Conservation (phyloP, 768 basidiomycete species). For the Tubosaeta sp. region DNA sequence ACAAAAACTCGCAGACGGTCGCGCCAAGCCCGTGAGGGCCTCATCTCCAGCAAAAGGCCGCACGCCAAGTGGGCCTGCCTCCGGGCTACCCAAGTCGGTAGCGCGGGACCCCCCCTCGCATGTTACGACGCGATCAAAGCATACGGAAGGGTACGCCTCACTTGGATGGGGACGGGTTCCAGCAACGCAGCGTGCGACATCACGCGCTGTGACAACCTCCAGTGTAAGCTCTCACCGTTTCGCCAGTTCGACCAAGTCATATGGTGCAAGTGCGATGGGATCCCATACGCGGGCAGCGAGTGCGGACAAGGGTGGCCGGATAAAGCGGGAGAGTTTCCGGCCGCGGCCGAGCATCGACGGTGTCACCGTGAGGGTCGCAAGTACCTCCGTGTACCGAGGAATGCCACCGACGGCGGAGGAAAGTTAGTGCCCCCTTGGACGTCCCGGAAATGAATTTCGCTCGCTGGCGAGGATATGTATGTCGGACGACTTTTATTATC, state of each 20-base stretch:
- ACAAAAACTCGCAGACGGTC: conserved; percentile 48
- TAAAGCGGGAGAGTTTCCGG: conserved; percentile 75
- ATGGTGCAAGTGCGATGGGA: conserved; percentile 8
- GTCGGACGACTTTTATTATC: conserved; percentile 16
- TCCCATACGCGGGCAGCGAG: conserved; percentile 12
- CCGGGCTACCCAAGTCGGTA: conserved; percentile 11
- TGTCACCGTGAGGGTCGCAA: not conserved
- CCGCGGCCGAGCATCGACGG: conserved; percentile 72
- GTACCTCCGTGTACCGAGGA: conserved; percentile 12
- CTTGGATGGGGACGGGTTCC: conserved; percentile 36
- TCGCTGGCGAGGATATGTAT: conserved; percentile 20
- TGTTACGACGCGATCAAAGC: conserved; percentile 24
- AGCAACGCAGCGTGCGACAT: conserved; percentile 29
- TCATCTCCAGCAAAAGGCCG: conserved; percentile 29
- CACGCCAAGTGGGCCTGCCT: conserved; percentile 20
- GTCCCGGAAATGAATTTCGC: not conserved
- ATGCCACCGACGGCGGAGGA: conserved; percentile 28
- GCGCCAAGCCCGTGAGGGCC: conserved; percentile 15
- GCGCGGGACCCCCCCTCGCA: conserved; percentile 11
- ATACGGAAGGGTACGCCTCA: conserved; percentile 23
- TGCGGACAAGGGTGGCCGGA: conserved; percentile 46
- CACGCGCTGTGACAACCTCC: conserved; percentile 16
- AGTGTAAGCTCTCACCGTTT: conserved; percentile 10
- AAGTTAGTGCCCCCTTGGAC: not conserved
- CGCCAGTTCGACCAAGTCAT: conserved; percentile 10